A percentile compares a stretch with the other conserved stretches of the same genome.
phyloP scores from a whole-genome alignment of 495 filamentous ascomycete genomes.

The Jackrogersella multiformis region DNA sequence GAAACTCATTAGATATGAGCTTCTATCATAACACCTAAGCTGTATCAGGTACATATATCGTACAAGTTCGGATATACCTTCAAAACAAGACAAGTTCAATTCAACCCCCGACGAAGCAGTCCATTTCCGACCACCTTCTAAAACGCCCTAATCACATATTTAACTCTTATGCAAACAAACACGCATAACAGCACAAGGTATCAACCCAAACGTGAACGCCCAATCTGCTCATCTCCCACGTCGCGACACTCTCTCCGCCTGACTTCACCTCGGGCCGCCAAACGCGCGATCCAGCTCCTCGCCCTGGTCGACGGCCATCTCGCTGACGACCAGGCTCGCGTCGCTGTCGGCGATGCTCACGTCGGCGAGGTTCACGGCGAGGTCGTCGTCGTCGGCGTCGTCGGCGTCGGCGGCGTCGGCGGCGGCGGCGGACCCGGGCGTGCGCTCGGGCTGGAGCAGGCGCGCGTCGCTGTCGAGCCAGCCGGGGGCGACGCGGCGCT shows the following conservation, averaged over 20 bases:
- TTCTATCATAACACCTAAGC: neutral
- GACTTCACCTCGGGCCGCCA: constrained; percentile 70
- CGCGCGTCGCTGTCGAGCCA: constrained; percentile 92
- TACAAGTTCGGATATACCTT: no score
- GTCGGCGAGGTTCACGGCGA: constrained; percentile 38
- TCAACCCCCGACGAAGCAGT: neutral
- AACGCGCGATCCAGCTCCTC: constrained; percentile 91
- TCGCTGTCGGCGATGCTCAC: constrained; percentile 43
- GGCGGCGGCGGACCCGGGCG: constrained; percentile 15
- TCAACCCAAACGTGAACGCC: neutral
- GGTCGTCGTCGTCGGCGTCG: constrained; percentile 19
- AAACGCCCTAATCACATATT: constrained; percentile 26
- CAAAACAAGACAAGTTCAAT: neutral
- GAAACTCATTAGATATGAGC: neutral
- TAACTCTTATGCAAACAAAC: neutral
- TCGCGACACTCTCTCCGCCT: neutral
- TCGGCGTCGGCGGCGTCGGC: neutral
- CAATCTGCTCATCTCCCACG: neutral
- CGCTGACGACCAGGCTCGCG: constrained; percentile 45
- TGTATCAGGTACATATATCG: neutral
- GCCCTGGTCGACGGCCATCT: constrained; percentile 67
- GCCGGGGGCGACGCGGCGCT: constrained; percentile 87
- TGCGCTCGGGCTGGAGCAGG: constrained; percentile 77
- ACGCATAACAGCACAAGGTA: neutral
- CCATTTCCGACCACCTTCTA: neutral